Base-by-base conservation (phyloP, 768 basidiomycete species). In the Leucocoprinus leucothites region DNA sequence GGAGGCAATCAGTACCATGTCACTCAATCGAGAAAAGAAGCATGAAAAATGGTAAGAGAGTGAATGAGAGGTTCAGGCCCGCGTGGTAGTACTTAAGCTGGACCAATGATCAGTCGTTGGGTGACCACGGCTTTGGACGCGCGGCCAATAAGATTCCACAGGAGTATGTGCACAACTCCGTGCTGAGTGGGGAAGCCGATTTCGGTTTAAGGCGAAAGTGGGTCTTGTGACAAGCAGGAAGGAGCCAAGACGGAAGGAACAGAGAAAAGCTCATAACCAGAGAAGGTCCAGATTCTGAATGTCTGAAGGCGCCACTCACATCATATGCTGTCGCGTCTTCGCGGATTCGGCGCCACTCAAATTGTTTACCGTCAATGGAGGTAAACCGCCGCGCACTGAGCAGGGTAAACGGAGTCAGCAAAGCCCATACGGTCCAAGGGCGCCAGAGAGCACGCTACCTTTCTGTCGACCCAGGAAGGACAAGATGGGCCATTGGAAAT, bases 261-360 rank as follows among this genome's bases (percentile, higher is more conserved):
- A 21, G 19, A 48, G 18, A 28, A 19, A 9, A n/a, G 18, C 38
- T 38, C 38, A 38, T 38, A 38, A 21, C 26, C n/a, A 31, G 19
- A 48, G 31, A 28, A 48, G 26, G 31, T n/a, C 16, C 26, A 8
- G 31, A 1, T 34, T n/a, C 2, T 18, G 34, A 11, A 21, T 5
- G 22, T 22, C 35, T 13, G 26, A 44, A 43, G 42, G 51, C 14
- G 41, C 28, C 18, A 70, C 79, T 66, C 70, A 87, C 87, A 67
- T 88, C 84, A 65, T 88, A 89, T 13, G 81, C 79, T 59, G 67
- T 68, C 14, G 76, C 70, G 55, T 73, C 71, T 43, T 78, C 74
- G 43, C 66, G 66, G 60, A 73, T 71, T 60, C 79, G 75, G 60
- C 85, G 75, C 87, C 87, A 89, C 68, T 88, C 87, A 58, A 82